Conservation (phyloP, 2,329 filamentous ascomycete genomes). For the Cytospora schulzeri region DNA sequence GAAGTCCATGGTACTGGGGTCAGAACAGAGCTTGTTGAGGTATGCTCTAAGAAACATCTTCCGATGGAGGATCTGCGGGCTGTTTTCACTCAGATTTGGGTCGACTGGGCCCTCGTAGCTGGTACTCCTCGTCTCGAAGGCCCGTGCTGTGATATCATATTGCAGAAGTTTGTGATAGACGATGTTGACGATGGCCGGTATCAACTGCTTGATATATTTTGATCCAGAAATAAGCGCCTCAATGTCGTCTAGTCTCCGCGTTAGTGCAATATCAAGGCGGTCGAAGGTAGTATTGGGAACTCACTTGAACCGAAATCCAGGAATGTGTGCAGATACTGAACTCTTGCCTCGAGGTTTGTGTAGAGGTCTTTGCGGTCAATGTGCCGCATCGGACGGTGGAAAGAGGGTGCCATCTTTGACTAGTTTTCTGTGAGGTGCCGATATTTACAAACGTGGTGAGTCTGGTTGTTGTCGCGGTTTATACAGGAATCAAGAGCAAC, state of each 20-base stretch:
- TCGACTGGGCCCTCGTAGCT: constrained; percentile 70
- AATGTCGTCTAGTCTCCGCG: constrained; percentile 60
- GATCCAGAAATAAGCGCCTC: constrained; percentile 68
- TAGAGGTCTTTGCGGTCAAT: constrained; percentile 72
- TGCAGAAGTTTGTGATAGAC: constrained; percentile 80
- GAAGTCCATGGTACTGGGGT: constrained; percentile 74
- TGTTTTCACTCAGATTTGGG: constrained; percentile 64
- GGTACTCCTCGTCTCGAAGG: constrained; percentile 66
- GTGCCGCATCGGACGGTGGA: constrained; percentile 50
- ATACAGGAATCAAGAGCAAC: neutral
- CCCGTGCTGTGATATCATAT: constrained; percentile 80
- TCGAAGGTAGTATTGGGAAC: constrained; percentile 33
- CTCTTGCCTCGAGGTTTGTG: constrained; percentile 67
- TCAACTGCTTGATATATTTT: constrained; percentile 80
- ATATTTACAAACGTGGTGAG: neutral
- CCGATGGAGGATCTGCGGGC: constrained; percentile 73
- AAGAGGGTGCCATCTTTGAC: constrained; percentile 18
- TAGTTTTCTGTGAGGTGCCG: neutral
- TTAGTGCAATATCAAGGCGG: neutral
- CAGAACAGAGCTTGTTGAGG: constrained; percentile 72
- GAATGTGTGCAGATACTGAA: constrained; percentile 74
- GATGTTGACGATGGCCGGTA: constrained; percentile 75
- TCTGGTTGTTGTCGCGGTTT: neutral
- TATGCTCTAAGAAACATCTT: constrained; percentile 81
- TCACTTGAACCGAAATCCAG: constrained; percentile 73